Evolutionary conservation across 2,329 filamentous ascomycete species (phyloP).

Genomic region (Beauveria medogensis): DNA sequence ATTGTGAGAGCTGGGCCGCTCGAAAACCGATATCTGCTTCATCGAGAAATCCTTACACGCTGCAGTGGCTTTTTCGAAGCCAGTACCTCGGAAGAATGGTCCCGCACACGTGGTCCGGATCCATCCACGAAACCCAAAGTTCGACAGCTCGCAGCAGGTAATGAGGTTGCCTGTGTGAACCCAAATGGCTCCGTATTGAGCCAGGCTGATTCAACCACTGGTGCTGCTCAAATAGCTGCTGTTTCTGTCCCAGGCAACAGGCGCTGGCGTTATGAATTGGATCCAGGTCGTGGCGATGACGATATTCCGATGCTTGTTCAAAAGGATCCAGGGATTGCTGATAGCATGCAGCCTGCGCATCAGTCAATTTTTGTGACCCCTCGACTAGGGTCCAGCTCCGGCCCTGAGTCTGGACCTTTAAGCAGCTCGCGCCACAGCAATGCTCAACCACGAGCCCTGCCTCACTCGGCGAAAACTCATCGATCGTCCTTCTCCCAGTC

Average conservation of each 20-base stretch:
- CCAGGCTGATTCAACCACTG: constrained; percentile 6
- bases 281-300: constrained; percentile 61
- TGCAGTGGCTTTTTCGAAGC: constrained; percentile 93
- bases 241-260: constrained; percentile 27
- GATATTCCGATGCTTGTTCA: constrained; percentile 86
- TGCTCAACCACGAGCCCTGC: constrained; percentile 40
- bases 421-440: constrained; percentile 29
- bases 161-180: constrained; percentile 35
- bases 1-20: constrained; percentile 53
- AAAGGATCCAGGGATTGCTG: constrained; percentile 41
- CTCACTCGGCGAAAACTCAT: constrained; percentile 8
- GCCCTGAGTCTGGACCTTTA: constrained; percentile 22
- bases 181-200: constrained; percentile 6
- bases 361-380: constrained; percentile 26
- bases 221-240: neutral
- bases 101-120: constrained; percentile 19
- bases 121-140: constrained; percentile 7
- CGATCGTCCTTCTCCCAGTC: constrained; percentile 65
- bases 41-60: constrained; percentile 78
- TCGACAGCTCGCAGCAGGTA: constrained; percentile 21
- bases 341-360: constrained; percentile 17
- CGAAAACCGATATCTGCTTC: constrained; percentile 79
- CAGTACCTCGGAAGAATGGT: constrained; percentile 72
- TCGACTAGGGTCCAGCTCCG: constrained; percentile 38
- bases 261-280: constrained; percentile 83